Evolutionary conservation across 495 filamentous ascomycete species (phyloP), one percentile per base, ranked within the genome.

Genomic region (Hypoxylon subgilvum): DNA sequence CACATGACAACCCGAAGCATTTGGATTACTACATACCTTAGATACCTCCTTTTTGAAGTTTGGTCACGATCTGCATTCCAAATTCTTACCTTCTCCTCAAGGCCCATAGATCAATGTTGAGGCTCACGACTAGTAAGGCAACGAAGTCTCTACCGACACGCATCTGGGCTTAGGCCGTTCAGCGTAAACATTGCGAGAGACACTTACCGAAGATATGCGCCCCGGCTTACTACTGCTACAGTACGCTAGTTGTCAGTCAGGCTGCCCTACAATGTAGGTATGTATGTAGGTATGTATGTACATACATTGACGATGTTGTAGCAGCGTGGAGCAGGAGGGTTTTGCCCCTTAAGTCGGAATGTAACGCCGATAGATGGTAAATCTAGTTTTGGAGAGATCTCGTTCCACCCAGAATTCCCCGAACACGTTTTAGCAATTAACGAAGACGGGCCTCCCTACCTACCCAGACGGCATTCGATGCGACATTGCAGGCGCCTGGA

Each of bases 341-440:
- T 64, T 40, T 55, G 54, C 54, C 61, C 61, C 54, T 64, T 59
- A 59, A 58, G 40, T 61, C 53, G 56, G 63, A 62, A 69, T 67
- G 63, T 60, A 64, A 64, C 53, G 63, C 55, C 57, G 52, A 66
- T 60, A 63, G 62, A 66, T 66, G 49, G 55, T 55, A 67, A 64
- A 64, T 61, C 63, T 69, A 52, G 47, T 57, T 60, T 61, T 53
- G 54, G 61, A 50, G 60, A 64, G 58, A 55, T 69, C 49, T 67
- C 41, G 63, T 64, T 60, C 58, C 59, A 69, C 67, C 30, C 52
- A 64, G 52, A 67, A 67, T 58, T 61, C 46, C 55, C 66, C 59
- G 63, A 66, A 65, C 55, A 61, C 53, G 63, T 58, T 68, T 58
- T 67, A 56, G 63, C 60, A 66, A 63, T 59, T 64, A 64, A 64